Evolutionary conservation across 169 alveolate species (phyloP), one percentile per base, ranked within the genome.

Genomic region (Theileria parva): DNA sequence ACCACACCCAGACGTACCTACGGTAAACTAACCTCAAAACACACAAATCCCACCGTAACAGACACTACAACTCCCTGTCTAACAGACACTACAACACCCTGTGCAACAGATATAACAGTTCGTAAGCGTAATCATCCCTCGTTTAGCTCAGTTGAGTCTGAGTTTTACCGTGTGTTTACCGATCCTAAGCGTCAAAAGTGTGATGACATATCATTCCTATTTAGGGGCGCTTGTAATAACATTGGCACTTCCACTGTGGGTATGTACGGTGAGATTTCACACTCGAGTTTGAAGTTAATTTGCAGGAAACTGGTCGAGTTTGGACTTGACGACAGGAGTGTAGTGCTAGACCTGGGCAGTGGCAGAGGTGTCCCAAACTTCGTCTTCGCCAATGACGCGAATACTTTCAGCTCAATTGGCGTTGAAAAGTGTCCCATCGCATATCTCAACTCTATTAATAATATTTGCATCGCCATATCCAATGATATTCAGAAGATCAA

Each of bases 311-410:
- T 93, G 88, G 44, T 55, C 55, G 89, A 86, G 27, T 93, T 80
- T 77, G 96, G 96, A 0, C 61, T 89, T 19, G 96, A 93, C 68
- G 89, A 92, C 50, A 73, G 67, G 68, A 85, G 94, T 70, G 92
- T 93, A 27, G 70, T 93, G 53, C 64, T 88, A 59, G 96, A 93
- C 57, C 81, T 93, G 34, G 96, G 96, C 19, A 92, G 96, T 55
- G 96, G 96, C 1, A 75, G 96, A 21, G 96, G 96, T 9, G 95
- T 86, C 3, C 96, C 96, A 12, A 92, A 83, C 69, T 76, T 89
- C 21, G 81, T 89, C 30, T 88, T 89, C 37, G 76, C 94, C 5
- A 74, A 39, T 55, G 86, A 83, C 28, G 83, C 37, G 34, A 66
- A 32, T 48, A 72, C 75, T 39, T 89, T 89, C 69, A 79, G 93